These are phyloP conservation scores for Candida tropicalis DNA, from an alignment of 1,139 yeast genomes.

Conservation along the genomic window DNA sequence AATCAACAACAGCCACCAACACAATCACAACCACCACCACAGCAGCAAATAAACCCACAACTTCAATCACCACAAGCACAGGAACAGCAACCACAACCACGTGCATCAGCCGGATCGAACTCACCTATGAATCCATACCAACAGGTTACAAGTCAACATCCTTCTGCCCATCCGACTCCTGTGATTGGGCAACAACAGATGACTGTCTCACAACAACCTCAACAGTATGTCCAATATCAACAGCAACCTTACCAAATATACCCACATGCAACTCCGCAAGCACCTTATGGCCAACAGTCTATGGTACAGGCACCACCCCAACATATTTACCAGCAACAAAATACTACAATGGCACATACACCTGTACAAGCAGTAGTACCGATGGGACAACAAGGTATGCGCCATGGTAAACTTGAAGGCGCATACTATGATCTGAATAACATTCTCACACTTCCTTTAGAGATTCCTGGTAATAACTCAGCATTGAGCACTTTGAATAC, in stretches of 20 bases:
- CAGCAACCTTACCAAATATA: slow-evolving; percentile 16
- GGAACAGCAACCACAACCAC: background rate
- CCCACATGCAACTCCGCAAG: slow-evolving; percentile 23
- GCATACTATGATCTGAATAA: slow-evolving; percentile 19
- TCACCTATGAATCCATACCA: background rate
- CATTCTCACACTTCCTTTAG: background rate
- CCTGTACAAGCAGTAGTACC: background rate
- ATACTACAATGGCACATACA: background rate
- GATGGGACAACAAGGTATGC: background rate
- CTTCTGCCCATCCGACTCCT: background rate
- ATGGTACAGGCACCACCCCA: background rate
- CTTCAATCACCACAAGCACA: background rate
- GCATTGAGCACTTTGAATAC: background rate
- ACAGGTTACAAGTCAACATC: background rate
- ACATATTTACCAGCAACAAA: background rate
- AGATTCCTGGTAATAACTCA: background rate
- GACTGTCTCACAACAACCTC: slow-evolving; percentile 1
- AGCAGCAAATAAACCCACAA: background rate
- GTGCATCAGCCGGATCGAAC: background rate
- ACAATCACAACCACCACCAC: background rate
- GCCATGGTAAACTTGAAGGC: background rate
- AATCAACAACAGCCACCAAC: no score
- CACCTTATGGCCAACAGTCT: slow-evolving; percentile 6
- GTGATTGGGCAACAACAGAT: background rate
- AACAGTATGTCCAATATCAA: background rate